Evolutionary conservation across 179 eudicot species (phyloP), one percentile per base, ranked within the genome.

Genomic region (Nepenthes alata): DNA sequence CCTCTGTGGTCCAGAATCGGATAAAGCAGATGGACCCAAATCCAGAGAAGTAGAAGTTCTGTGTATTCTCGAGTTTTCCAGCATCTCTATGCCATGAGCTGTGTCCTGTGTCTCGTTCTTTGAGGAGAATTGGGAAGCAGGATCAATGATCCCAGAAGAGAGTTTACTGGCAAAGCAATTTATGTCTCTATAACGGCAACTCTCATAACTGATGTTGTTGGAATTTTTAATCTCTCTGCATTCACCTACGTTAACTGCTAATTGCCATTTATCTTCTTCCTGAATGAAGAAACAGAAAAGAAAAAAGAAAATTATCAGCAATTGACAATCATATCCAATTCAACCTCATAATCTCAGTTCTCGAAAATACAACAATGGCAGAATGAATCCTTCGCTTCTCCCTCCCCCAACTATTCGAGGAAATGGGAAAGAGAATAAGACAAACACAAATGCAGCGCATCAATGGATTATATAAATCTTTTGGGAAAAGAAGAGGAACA

Each of bases 21-120:
- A 75, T 38, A 69, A 63, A n/a, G 59, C 67, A 45, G 72, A 67
- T 55, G 72, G 75, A 4, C 73, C 75, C 2, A 70, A 75, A 13
- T 67, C 75, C 15, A 75, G 3, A 47, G 72, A 67, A 16, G 67
- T 56, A 16, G 72, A 70, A 56, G 61, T 66, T 6, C 47, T 16
- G 14, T 47, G 54, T 14, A 34, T 14, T 52, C 39, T 48, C 5
- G 41, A 61, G 41, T 37, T 41, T n/a, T 48, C 35, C 11, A 39
- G 7, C 35, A 34, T 25, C 51, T 15, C 37, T 52, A 60, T 25
- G 1, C 25, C 25, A 47, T 47, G 38, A 47, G 63, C 62, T 13
- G 58, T 51, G 11, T 55, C 60, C 36, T 13, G 58, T 51, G 11
- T 55, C 60, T 37, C 38, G 1, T 1, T 15, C 14, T 49, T 56